A percentile compares a stretch with the other conserved stretches of the same genome.
phyloP scores from a whole-genome alignment of 805 yeast genomes.

The Candida pseudofarinosa region DNA sequence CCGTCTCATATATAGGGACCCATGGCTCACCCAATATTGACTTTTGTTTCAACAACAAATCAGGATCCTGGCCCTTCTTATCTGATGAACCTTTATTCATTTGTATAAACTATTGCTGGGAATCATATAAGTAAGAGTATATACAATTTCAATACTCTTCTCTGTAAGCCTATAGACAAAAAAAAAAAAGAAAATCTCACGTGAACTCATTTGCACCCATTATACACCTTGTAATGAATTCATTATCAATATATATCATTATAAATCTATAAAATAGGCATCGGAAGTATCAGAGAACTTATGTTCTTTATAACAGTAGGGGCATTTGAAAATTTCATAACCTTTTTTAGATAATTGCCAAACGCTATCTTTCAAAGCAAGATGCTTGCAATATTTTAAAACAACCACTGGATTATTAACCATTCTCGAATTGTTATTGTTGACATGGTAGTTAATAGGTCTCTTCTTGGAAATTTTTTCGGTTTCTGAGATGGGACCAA shows the following conservation, averaged over 20 bases:
- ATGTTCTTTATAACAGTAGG: constrained; percentile 43
- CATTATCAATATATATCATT: not conserved
- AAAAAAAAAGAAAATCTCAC: too few relatives aligned
- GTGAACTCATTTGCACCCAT: not conserved
- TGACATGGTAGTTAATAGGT: constrained; percentile 3
- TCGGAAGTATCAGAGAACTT: constrained; percentile 35
- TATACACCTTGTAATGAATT: not conserved
- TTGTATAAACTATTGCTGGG: not conserved
- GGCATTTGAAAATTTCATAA: constrained; percentile 39
- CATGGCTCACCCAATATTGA: constrained; percentile 58
- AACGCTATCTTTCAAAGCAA: constrained; percentile 39
- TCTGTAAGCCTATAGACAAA: not conserved
- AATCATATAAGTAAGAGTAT: too few relatives aligned
- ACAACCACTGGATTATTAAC: constrained; percentile 37
- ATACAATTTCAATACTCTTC: not conserved
- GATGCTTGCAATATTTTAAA: constrained; percentile 37
- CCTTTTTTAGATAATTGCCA: constrained; percentile 38
- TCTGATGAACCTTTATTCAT: not conserved
- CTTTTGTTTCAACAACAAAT: constrained; percentile 11
- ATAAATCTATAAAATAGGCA: constrained; percentile 37
- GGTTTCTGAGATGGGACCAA: constrained; percentile 6
- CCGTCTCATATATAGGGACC: constrained; percentile 53
- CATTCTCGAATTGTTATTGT: not conserved
- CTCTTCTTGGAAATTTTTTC: constrained; percentile 16
- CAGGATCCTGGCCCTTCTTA: constrained; percentile 4